Conservation (phyloP, 2,329 filamentous ascomycete species). For the Penicillium sp. region DNA sequence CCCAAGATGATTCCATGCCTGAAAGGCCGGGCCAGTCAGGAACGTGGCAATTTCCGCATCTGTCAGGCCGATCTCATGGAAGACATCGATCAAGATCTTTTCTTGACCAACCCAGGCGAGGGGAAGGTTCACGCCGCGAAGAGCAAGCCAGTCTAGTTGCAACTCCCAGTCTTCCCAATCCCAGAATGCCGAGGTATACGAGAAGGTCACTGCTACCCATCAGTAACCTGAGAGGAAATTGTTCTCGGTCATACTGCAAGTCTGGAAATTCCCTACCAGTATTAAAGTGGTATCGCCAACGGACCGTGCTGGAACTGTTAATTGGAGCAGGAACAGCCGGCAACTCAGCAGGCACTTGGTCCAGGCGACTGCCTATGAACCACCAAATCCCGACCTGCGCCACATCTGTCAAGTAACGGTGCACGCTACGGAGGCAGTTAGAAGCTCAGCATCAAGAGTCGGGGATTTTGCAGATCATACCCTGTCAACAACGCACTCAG, state of each 20-base stretch:
- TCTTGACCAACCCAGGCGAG: slow-evolving; percentile 54
- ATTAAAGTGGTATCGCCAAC: slow-evolving; percentile 53
- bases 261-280: too few relatives aligned
- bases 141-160: slow-evolving; percentile 53
- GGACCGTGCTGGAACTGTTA: slow-evolving; percentile 44
- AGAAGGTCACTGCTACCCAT: slow-evolving; percentile 47
- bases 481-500: slow-evolving; percentile 36
- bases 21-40: slow-evolving; percentile 52
- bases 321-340: slow-evolving; percentile 34
- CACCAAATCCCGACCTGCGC: slow-evolving; percentile 49
- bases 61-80: slow-evolving; percentile 47
- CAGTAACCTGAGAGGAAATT: too few relatives aligned
- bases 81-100: slow-evolving; percentile 51
- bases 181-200: slow-evolving; percentile 53
- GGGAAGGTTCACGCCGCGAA: slow-evolving; percentile 52
- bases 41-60: slow-evolving; percentile 48
- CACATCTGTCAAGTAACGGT: slow-evolving; percentile 43
- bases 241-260: too few relatives aligned
- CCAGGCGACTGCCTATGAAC: slow-evolving; percentile 46
- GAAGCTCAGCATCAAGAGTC: not conserved
- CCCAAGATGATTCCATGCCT: slow-evolving; percentile 55
- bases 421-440: slow-evolving; percentile 30
- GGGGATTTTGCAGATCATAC: slow-evolving; percentile 21
- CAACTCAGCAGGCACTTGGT: slow-evolving; percentile 33
- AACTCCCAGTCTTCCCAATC: slow-evolving; percentile 55